These are phyloP conservation scores for Macadamia tetraphylla DNA, from an alignment of 164 flowering plant species.

Conservation along the genomic window DNA sequence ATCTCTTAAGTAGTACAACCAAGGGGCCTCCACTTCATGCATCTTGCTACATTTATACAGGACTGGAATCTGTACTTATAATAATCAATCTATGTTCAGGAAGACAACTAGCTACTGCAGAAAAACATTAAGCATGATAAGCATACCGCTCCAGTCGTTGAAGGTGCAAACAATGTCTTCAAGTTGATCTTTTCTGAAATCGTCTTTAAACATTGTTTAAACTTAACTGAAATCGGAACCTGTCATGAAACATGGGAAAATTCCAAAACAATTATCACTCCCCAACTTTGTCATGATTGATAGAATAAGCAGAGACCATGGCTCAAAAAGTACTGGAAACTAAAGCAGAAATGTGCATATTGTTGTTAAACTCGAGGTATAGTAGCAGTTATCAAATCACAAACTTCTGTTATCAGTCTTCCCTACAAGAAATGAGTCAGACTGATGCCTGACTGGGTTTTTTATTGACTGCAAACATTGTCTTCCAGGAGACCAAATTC, in stretches of 20 bases:
- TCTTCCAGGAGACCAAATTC: too few species aligned
- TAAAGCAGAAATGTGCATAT: too few species aligned
- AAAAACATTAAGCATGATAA: conserved; percentile 2
- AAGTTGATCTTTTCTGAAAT: conserved; percentile 26
- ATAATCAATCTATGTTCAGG: neutral
- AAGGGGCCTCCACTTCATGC: too few species aligned
- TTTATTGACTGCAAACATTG: too few species aligned
- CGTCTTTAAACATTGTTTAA: conserved; percentile 16
- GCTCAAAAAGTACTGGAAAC: neutral
- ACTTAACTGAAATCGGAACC: conserved; percentile 22
- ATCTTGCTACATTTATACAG: too few species aligned
- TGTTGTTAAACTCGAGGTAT: too few species aligned
- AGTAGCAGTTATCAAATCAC: too few species aligned
- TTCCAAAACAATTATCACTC: neutral
- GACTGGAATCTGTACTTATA: too few species aligned
- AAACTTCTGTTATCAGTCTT: too few species aligned
- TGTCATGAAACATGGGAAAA: conserved; percentile 12
- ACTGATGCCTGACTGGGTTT: too few species aligned
- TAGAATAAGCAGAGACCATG: neutral
- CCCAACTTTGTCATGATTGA: neutral
- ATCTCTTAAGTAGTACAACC: too few species aligned
- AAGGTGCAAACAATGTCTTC: conserved; percentile 50
- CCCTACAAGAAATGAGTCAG: too few species aligned
- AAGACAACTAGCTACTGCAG: neutral
- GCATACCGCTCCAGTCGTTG: conserved; percentile 56